Percentiles rank a stretch among this genome's conserved stretches.
Conservation (phyloP, 2,329 filamentous ascomycete species). For the Colletotrichum sp. region DNA sequence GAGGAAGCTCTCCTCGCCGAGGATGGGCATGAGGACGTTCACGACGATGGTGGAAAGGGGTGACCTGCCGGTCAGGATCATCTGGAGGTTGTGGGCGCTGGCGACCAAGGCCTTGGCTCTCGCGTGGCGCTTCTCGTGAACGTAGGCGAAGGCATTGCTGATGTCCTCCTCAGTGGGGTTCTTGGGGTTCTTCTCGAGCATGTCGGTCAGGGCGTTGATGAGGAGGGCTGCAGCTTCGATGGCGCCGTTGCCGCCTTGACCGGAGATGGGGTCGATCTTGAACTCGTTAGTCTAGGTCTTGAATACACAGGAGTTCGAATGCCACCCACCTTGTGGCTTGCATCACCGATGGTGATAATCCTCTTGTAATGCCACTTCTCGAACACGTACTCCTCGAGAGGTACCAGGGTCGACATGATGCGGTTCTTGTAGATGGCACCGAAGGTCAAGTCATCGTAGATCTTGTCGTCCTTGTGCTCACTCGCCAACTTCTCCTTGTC, state of each 20-base stretch:
- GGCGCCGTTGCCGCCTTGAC: slow-evolving; percentile 30
- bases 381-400: slow-evolving; percentile 36
- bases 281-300: neutral
- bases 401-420: slow-evolving; percentile 29
- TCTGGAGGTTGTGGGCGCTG: neutral
- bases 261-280: slow-evolving; percentile 26
- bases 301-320: accelerated
- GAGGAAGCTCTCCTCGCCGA: neutral
- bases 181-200: slow-evolving; percentile 1
- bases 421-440: slow-evolving; percentile 32
- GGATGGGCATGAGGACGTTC: neutral
- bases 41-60: neutral
- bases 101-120: neutral
- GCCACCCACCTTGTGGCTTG: slow-evolving; percentile 41
- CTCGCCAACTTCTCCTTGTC: slow-evolving; percentile 32
- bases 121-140: neutral
- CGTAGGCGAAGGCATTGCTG: neutral
- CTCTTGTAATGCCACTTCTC: slow-evolving; percentile 42
- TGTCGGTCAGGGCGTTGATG: slow-evolving; percentile 15
- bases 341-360: slow-evolving; percentile 44
- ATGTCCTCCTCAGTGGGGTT: neutral
- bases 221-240: slow-evolving; percentile 28
- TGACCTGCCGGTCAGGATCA: neutral
- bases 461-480: slow-evolving; percentile 21
- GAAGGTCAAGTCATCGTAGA: slow-evolving; percentile 31